Evolutionary conservation across 495 filamentous ascomycete species (phyloP).

Genomic region (Aspergillus olivimuriae): DNA sequence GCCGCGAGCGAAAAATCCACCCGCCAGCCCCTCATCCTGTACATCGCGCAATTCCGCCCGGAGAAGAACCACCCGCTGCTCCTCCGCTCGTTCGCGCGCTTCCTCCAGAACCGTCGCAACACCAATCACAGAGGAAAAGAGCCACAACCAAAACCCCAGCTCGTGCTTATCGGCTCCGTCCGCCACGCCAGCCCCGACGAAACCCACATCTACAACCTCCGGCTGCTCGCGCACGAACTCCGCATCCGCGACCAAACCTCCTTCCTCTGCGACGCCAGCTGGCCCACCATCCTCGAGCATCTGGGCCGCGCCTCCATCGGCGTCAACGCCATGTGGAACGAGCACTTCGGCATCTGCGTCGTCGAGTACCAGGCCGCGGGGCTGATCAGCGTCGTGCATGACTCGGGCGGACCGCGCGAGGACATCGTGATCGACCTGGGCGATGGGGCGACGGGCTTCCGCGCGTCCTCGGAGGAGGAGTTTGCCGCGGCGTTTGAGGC

Average conservation of each 20-base stretch:
- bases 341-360: constrained; percentile 97
- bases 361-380: constrained; percentile 98
- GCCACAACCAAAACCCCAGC: constrained; percentile 31
- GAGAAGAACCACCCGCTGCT: constrained; percentile 93
- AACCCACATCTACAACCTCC: constrained; percentile 84
- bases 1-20: constrained; percentile 51
- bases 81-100: constrained; percentile 73
- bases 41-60: constrained; percentile 94
- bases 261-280: constrained; percentile 83
- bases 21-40: constrained; percentile 68
- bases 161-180: constrained; percentile 84
- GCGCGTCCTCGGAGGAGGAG: constrained; percentile 65
- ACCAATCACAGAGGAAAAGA: constrained; percentile 29
- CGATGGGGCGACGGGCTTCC: constrained; percentile 77
- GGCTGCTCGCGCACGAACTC: constrained; percentile 81
- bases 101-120: constrained; percentile 46
- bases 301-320: constrained; percentile 69
- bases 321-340: constrained; percentile 99
- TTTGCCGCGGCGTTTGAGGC: constrained; percentile 75
- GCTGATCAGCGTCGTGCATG: constrained; percentile 82
- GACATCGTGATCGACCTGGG: constrained; percentile 84
- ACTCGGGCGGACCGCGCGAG: constrained; percentile 83
- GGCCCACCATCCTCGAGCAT: constrained; percentile 77
- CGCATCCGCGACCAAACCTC: constrained; percentile 74
- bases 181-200: constrained; percentile 71